phyloP scores from a whole-genome alignment of 495 filamentous ascomycete genomes.

The Schizothecium vesticola region DNA sequence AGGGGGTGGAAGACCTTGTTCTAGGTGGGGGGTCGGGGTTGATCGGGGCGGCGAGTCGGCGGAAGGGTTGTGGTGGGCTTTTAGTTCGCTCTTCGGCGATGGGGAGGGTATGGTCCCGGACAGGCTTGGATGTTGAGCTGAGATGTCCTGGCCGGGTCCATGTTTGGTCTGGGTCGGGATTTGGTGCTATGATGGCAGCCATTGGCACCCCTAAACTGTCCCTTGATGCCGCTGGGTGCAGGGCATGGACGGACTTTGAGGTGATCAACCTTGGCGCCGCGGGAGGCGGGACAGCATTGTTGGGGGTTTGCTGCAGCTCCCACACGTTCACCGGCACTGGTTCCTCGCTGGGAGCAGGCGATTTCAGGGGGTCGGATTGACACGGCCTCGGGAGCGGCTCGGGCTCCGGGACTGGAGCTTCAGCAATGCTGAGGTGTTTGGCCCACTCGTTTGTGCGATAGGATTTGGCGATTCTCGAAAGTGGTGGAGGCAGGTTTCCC shows the following conservation, averaged over 20 bases:
- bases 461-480: constrained; percentile 70
- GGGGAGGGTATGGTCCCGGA: constrained; percentile 22
- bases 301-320: constrained; percentile 65
- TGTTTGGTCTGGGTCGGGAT: constrained; percentile 13
- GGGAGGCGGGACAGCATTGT: constrained; percentile 41
- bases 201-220: background rate
- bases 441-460: constrained; percentile 97
- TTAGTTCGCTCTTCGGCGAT: constrained; percentile 31
- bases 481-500: constrained; percentile 45
- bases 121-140: constrained; percentile 22
- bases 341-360: constrained; percentile 37
- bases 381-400: constrained; percentile 50
- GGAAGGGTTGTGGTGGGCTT: constrained; percentile 11
- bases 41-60: background rate
- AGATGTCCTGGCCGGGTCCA: constrained; percentile 4
- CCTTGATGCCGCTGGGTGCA: constrained; percentile 3
- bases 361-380: constrained; percentile 14
- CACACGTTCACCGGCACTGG: constrained; percentile 59
- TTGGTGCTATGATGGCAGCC: constrained; percentile 2
- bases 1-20: background rate
- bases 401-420: constrained; percentile 55
- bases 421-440: constrained; percentile 76
- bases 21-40: background rate
- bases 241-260: constrained; percentile 23
- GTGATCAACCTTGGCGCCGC: constrained; percentile 31